Evolutionary conservation across 2,329 filamentous ascomycete genomes (phyloP).

Genomic region (Pseudogymnoascus sp.): DNA sequence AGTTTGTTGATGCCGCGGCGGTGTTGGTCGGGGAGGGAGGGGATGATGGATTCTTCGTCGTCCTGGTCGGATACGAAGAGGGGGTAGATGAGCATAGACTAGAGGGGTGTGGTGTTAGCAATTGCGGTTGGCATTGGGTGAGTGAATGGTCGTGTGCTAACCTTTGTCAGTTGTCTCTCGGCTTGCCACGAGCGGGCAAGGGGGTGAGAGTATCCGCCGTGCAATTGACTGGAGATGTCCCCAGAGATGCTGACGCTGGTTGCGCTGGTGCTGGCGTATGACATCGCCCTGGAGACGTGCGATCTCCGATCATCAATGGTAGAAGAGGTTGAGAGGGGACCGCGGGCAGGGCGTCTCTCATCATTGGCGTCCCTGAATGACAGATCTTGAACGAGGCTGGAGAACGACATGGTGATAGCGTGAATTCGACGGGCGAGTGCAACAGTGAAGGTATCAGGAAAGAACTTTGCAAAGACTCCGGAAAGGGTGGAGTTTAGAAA

Average conservation of each 20-base stretch:
- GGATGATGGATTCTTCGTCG: constrained; percentile 83
- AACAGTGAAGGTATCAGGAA: background rate
- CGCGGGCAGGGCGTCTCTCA: constrained; percentile 37
- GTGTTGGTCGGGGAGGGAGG: constrained; percentile 82
- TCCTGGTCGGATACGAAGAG: constrained; percentile 92
- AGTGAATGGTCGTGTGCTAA: constrained; percentile 28
- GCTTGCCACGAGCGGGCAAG: constrained; percentile 74
- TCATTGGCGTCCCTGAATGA: constrained; percentile 46
- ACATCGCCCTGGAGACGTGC: constrained; percentile 54
- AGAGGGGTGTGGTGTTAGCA: constrained; percentile 6
- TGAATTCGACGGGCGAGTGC: background rate
- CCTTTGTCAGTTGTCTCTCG: constrained; percentile 78
- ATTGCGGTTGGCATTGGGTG: background rate
- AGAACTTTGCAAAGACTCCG: background rate
- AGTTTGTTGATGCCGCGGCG: constrained; percentile 83
- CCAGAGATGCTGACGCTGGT: constrained; percentile 62
- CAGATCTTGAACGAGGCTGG: constrained; percentile 57
- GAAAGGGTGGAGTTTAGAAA: background rate
- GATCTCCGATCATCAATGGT: constrained; percentile 52
- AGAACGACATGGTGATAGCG: constrained; percentile 50
- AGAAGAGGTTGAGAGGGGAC: constrained; percentile 31
- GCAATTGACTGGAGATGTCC: constrained; percentile 75
- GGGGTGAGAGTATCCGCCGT: constrained; percentile 74
- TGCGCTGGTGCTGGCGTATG: constrained; percentile 56
- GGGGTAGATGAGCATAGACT: constrained; percentile 98